Base-by-base conservation (phyloP, 1,284 basidiomycete genomes). In the Marasmius sp. region DNA sequence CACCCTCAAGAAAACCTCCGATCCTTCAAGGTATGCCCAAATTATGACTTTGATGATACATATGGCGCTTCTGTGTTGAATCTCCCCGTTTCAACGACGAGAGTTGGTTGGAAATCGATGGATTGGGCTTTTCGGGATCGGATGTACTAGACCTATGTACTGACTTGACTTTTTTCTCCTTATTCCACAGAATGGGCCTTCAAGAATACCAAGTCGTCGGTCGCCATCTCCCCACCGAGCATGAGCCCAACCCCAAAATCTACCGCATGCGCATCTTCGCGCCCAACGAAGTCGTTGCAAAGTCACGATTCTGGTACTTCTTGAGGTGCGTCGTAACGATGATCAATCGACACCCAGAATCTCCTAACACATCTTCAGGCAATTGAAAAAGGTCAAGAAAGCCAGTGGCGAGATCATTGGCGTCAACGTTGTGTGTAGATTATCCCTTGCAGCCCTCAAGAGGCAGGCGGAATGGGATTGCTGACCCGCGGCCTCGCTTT, bases 231-330 rank as follows among this genome's bases (percentile, higher is more conserved):
- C 97, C 97, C 74, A 96, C 95, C 63, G 94, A 96, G 83, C 78
- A 86, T 69, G 94, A 98, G 70, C 93, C 94, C 63, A 92, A 86
- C 67, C 97, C 97, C 68, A 98, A 98, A 85, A 93, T 95, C 77
- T 98, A 94, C 87, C 93, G 97, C 73, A 99, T 99, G 97, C 92
- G 97, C 78, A 98, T 99, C 78, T 99, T 99, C 76, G 97, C 97
- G 68, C 93, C 94, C 71, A 99, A 99, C 79, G 95, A 97, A 70
- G 91, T 98, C 69, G 94, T 99, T 72, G 97, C 97, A 74, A 98
- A 99, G 86, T 97, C 94, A 64, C 92, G 97, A 67, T 99, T 97
- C 92, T 99, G 97, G 97, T 99, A 98, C 85, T 99, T 97, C 88
- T 86, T 99, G 69, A 85, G 89, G 90, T 91, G 68, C 69, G 75